Conservation (phyloP, 78 protist species). For the Bigelowiella natans region DNA sequence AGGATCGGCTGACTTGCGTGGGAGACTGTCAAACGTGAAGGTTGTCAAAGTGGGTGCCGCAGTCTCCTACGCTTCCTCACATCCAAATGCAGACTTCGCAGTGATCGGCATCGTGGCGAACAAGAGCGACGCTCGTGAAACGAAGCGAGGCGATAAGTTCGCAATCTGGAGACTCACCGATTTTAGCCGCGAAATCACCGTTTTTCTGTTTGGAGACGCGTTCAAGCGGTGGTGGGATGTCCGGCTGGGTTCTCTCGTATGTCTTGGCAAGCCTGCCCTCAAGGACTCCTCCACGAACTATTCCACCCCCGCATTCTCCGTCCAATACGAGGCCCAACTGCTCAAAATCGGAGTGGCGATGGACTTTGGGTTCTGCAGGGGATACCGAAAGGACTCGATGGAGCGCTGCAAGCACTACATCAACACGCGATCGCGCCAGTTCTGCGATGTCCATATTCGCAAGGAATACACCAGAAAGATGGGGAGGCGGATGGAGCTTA, state of each 20-base stretch:
- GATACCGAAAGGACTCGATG: neutral
- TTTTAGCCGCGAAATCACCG: neutral
- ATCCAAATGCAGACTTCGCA: no score
- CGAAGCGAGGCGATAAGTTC: neutral
- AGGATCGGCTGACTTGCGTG: neutral
- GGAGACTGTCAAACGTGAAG: neutral
- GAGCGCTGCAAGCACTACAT: neutral
- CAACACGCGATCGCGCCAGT: neutral
- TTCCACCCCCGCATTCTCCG: neutral
- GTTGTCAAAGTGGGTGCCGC: neutral
- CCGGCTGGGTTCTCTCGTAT: neutral
- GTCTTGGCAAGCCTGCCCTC: neutral
- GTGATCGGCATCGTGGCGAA: no score
- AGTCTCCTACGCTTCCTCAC: neutral
- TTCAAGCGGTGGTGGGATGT: neutral
- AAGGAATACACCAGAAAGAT: neutral
- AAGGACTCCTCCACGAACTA: neutral
- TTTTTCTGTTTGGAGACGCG: neutral
- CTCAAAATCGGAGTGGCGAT: neutral
- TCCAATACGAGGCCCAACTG: neutral
- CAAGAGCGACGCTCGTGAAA: no score
- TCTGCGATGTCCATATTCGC: neutral
- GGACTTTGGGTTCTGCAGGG: neutral
- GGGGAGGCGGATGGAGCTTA: neutral
- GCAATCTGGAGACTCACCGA: neutral